phyloP scores from a whole-genome alignment of 768 basidiomycete genomes.

The Naganishia antarctica region DNA sequence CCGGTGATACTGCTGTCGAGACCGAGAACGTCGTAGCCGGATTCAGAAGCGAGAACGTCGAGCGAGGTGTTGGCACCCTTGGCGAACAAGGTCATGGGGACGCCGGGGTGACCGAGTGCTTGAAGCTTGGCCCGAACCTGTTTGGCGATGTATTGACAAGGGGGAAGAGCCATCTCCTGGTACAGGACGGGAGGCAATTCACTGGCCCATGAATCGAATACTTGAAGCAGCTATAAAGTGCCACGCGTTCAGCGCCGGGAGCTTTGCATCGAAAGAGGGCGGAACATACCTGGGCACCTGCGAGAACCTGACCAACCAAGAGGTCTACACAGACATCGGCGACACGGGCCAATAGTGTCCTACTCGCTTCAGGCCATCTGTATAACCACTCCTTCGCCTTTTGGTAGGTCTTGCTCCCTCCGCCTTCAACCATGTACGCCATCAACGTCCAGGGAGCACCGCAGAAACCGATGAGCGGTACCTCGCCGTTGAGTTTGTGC shows the following conservation, averaged over 20 bases:
- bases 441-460: constrained; percentile 98
- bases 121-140: constrained; percentile 62
- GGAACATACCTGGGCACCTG: constrained; percentile 84
- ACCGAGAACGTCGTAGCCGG: constrained; percentile 80
- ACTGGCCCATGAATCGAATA: constrained; percentile 95
- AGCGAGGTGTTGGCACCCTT: constrained; percentile 84
- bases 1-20: constrained; percentile 89
- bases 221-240: constrained; percentile 83
- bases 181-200: constrained; percentile 89
- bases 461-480: constrained; percentile 93
- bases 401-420: constrained; percentile 80
- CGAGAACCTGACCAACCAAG: constrained; percentile 84
- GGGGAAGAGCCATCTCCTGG: constrained; percentile 72
- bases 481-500: constrained; percentile 71
- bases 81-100: constrained; percentile 87
- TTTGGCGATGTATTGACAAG: constrained; percentile 65
- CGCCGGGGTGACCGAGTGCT: constrained; percentile 56
- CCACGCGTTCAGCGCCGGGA: too few species aligned
- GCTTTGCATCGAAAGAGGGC: too few species aligned
- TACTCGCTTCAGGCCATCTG: constrained; percentile 77
- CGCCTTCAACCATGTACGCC: constrained; percentile 97
- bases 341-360: constrained; percentile 67
- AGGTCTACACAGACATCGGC: constrained; percentile 86
- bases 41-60: constrained; percentile 55
- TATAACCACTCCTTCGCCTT: constrained; percentile 94